Conservation (phyloP, 2,329 filamentous ascomycete species). For the Diaporthe aspalathi region DNA sequence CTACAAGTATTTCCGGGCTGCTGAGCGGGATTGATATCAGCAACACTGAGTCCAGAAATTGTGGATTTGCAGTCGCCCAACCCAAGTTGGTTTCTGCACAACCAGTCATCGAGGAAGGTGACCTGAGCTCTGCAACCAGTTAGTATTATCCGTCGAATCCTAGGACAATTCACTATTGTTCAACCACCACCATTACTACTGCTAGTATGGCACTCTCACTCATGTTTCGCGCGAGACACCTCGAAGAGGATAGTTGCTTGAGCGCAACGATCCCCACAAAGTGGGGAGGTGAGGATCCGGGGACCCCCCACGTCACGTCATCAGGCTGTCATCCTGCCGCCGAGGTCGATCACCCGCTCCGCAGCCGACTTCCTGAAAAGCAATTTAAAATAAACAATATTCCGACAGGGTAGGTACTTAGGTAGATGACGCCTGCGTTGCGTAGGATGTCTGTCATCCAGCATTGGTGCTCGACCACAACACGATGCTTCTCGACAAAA, state of each 20-base stretch:
- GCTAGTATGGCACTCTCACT: no score
- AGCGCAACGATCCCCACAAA: background rate
- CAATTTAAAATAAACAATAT: background rate
- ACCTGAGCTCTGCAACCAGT: no score
- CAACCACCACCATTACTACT: no score
- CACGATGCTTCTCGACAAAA: background rate
- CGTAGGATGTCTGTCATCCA: background rate
- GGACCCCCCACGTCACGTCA: background rate
- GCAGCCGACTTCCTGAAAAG: background rate
- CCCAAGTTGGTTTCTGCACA: no score
- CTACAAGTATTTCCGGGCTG: no score
- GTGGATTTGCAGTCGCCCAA: no score
- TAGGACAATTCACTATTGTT: no score
- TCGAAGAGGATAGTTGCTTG: background rate
- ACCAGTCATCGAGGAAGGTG: no score
- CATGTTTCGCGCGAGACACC: no score
- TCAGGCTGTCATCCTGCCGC: background rate
- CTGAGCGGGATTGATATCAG: no score
- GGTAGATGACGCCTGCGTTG: background rate
- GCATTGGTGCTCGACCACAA: background rate
- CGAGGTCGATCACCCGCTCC: background rate
- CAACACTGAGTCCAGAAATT: no score
- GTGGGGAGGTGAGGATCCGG: background rate
- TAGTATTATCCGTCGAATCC: no score
- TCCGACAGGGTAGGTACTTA: background rate